Conservation (phyloP, 108 stramenopile species). For the Discostella stelligeroides region DNA sequence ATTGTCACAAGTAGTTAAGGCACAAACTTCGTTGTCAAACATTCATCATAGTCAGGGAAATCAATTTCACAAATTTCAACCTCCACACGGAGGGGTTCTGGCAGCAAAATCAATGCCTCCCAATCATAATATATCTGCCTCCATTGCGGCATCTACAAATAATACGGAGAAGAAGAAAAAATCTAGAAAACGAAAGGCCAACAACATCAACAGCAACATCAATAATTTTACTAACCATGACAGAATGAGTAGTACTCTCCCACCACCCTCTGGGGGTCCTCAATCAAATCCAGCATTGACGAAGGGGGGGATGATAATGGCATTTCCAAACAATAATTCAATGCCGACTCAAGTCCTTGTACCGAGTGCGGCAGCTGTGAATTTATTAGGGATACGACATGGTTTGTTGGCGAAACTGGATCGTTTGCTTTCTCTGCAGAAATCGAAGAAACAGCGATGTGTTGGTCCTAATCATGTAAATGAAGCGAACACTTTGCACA, state of each 20-base stretch:
- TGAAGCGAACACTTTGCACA: not conserved
- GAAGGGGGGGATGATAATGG: not conserved
- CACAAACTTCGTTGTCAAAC: not conserved
- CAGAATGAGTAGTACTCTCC: not conserved
- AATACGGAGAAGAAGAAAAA: not conserved
- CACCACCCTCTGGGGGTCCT: not conserved
- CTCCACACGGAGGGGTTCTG: not conserved
- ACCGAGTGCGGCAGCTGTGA: constrained; percentile 11
- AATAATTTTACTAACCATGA: not conserved
- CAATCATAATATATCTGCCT: not conserved
- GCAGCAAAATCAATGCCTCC: not conserved
- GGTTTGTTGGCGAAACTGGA: constrained; percentile 4
- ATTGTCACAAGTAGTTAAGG: not conserved
- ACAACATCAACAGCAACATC: not conserved
- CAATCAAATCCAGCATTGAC: not conserved
- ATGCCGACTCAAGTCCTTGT: not conserved
- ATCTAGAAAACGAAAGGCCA: constrained; percentile 1
- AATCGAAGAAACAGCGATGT: not conserved
- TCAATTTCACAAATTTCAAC: constrained; percentile 1
- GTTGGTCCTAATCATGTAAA: not conserved
- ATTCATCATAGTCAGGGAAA: not conserved
- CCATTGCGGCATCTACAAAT: not conserved
- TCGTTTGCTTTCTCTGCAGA: not conserved
- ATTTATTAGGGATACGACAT: constrained; percentile 4
- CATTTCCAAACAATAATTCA: not conserved